Base-by-base conservation (phyloP, 179 eudicot species). In the Amaranthus tricolor region DNA sequence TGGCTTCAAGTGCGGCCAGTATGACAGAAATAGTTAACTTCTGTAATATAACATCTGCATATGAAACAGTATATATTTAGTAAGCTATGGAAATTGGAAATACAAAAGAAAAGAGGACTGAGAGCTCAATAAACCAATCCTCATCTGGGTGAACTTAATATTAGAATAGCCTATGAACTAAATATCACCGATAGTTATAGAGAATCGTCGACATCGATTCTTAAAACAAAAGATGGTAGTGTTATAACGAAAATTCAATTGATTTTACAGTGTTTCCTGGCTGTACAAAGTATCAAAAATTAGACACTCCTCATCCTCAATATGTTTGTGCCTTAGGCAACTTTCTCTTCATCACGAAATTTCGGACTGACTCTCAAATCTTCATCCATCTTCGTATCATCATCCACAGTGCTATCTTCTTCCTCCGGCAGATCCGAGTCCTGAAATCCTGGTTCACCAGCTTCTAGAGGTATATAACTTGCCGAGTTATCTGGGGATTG, bases 341-440 rank as follows among this genome's bases (percentile, higher is more conserved):
- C 63, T 79, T 76, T 74, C 73, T 75, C 74, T 86, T 80, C 45
- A 9, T 82, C 78, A 43, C 62, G 51, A 64, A 73, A 69, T 10
- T 83, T 74, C 16, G 75, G 82, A 64, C 73, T 78, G 44, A 83
- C 83, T 68, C 76, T 78, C 43, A 72, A 56, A 75, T 79, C 79
- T 74, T 85, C 85, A 72, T 78, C 89, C 60, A 62, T 64, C 72
- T 80, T 86, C 80, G 57, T 24, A 66, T 58, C 78, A 21, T 85
- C 88, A 44, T 24, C 31, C 31, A 60, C 63, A 17, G 68, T 68
- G 59, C 75, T 75, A 50, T 82, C 82, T 61, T 70, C 79, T 76
- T 58, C 77, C 62, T 84, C 89, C 66, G 62, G 67, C 61, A 44
- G 48, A 74, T 81, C 83, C 47, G 74, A 76, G 64, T 78, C 84